Base-by-base conservation (phyloP, 495 filamentous ascomycete genomes). In the Trichoderma parareesei region DNA sequence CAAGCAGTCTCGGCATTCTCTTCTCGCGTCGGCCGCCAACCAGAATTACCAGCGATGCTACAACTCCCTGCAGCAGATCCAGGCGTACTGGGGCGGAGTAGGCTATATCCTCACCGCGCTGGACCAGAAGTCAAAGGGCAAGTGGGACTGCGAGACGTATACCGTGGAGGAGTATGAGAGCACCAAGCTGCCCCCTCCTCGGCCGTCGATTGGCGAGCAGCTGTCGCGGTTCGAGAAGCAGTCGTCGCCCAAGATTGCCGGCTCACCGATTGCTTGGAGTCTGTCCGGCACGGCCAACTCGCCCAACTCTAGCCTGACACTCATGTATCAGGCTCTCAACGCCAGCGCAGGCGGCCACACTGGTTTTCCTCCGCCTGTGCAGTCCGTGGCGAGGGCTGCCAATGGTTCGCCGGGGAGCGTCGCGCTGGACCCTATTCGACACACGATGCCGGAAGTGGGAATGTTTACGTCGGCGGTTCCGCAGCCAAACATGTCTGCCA, bases 61-160 rank as follows among this genome's bases (percentile, higher is more conserved):
- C 68, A 89, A 91, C 70, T 88, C 90, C 3, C 71, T 95, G 20
- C 85, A 90, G 68, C 84, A 88, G 61, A 76, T 93, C 40, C 85
- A 92, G 64, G 79, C 82, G 3, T 92, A 92, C 71, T 95, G 91
- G 91, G 87, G 87, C 63, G 91, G 91, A 2, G 88, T 90, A n/a
- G 84, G 86, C 61, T 95, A 95, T 73, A 95, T 95, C 44, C 76
- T 95, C 20, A 91, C 87, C 2, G 89, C 90, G 2, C 74, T 95
- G n/a, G 89, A 95, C 71, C 90, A 93, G 68, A 93, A 92, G 71
- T 87, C 89, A 14, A 90, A 91, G 69, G 91, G 91, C 16, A 89
- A 91, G 61, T 88, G 87, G 67, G 89, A 95, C 71, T 90, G 89
- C 13, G 82, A 93, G 63, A 84, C 91, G 1, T 93, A 88, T 68